Base-by-base conservation (phyloP, 2,329 filamentous ascomycete species). In the Fusarium sp. region DNA sequence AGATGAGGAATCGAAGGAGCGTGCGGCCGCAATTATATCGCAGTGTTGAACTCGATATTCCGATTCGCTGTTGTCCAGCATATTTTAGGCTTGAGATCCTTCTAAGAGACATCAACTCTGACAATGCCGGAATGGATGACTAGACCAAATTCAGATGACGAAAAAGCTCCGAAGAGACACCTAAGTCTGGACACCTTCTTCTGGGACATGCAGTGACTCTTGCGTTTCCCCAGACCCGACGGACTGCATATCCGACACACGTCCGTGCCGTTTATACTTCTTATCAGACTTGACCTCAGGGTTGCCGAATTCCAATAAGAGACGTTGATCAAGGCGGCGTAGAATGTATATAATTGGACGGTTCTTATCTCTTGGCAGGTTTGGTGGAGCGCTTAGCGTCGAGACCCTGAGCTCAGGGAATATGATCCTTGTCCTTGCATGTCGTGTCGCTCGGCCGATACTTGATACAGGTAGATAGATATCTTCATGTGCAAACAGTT, bases 351-450 rank as follows among this genome's bases (percentile, higher is more conserved):
- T 76, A 56, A 77, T 77, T 77, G 76, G 76, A 14, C 34, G 23
- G 43, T 46, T 48, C 76, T 77, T 77, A 77, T 77, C 76, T 76
- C 67, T 77, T 70, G 70, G 68, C 69, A 69, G 62, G 58, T 67
- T 64, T 39, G 39, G 61, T 66, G 66, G 66, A 72, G 69, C 51
- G 51, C 30, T 63, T 74, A 72, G 64, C 50, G 55, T 53, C 42
- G 42, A 64, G 58, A 67, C 52, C 59, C 62, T 51, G 50, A 58
- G 56, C 34, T 56, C 58, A 60, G 54, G 61, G 44, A 41, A 46
- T 16, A 51, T 23, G 55, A 67, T 50, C 56, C 62, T 42, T 64
- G 62, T 58, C 72, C 59, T 49, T 55, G 62, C 57, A 42, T 62
- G 37, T n/a, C n/a, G 19, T 60, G 43, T 45, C 50, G 54, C 55